Conservation (phyloP, 1,139 yeast species). For the Geotrichum macrosporum region DNA sequence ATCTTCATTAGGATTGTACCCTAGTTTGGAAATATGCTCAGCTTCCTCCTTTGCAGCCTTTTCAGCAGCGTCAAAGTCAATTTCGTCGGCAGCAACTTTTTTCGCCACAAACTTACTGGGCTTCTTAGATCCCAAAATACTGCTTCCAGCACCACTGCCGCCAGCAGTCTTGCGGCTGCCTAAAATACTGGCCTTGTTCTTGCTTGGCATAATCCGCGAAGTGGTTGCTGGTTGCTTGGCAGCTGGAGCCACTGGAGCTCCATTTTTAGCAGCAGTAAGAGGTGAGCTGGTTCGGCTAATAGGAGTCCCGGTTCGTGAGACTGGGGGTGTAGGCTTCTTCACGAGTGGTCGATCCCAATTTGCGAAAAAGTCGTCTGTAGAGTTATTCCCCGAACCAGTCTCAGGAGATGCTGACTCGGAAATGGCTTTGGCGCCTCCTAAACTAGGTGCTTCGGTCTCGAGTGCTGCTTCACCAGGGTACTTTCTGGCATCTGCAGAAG, state of each 20-base stretch:
- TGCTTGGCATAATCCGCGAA: slow-evolving; percentile 23
- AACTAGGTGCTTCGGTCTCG: slow-evolving; percentile 37
- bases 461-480: slow-evolving; percentile 62
- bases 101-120: slow-evolving; percentile 37
- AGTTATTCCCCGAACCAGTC: slow-evolving; percentile 25
- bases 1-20: slow-evolving; percentile 58
- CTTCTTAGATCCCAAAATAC: slow-evolving; percentile 35
- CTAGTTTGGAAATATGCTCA: slow-evolving; percentile 65
- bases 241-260: slow-evolving; percentile 30
- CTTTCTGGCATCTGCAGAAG: slow-evolving; percentile 58
- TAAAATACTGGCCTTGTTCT: slow-evolving; percentile 12
- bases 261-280: slow-evolving; percentile 29
- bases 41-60: slow-evolving; percentile 80
- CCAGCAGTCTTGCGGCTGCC: slow-evolving; percentile 23
- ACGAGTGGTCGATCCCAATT: slow-evolving; percentile 79
- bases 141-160: slow-evolving; percentile 21
- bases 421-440: slow-evolving; percentile 34
- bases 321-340: slow-evolving; percentile 48
- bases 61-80: slow-evolving; percentile 91
- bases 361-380: slow-evolving; percentile 82
- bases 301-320: slow-evolving; percentile 47
- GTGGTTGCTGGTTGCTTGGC: slow-evolving; percentile 22
- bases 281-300: slow-evolving; percentile 31
- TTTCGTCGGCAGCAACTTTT: slow-evolving; percentile 54
- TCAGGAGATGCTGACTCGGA: slow-evolving; percentile 36